Conservation (phyloP, 148 eudicot species). For the Bassia scoparia region DNA sequence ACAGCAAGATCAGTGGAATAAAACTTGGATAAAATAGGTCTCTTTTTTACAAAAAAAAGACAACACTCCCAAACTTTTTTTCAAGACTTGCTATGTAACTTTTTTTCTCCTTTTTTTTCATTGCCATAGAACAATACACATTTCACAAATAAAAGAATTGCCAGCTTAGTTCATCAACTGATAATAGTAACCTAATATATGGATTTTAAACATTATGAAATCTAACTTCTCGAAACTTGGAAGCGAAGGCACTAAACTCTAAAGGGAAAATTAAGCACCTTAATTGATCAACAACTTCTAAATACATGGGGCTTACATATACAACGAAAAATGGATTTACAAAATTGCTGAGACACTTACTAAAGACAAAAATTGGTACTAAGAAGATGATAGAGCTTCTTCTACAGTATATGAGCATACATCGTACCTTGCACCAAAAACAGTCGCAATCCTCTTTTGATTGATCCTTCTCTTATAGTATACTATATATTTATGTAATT, state of each 20-base stretch:
- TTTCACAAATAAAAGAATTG: slow-evolving; percentile 24
- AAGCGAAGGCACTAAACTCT: slow-evolving; percentile 4
- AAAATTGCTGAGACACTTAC: slow-evolving; percentile 14
- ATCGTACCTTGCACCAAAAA: neutral
- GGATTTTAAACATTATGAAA: neutral
- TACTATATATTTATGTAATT: slow-evolving; percentile 10
- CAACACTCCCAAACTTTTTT: no score
- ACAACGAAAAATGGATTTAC: slow-evolving; percentile 17
- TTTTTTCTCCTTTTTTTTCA: neutral
- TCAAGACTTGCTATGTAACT: no score
- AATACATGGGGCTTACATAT: slow-evolving; percentile 11
- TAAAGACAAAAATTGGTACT: neutral
- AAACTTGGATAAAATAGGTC: no score
- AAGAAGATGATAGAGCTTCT: neutral
- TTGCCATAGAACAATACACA: slow-evolving; percentile 1
- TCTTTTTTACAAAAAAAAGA: no score
- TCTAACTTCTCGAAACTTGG: neutral
- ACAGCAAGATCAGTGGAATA: no score
- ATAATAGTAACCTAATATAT: neutral
- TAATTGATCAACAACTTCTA: slow-evolving; percentile 12
- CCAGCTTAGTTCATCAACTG: slow-evolving; percentile 5
- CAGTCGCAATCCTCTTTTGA: slow-evolving; percentile 12
- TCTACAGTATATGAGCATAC: neutral
- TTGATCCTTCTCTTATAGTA: slow-evolving; percentile 18
- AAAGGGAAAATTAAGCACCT: slow-evolving; percentile 7